Conservation (phyloP, 306 rosid species). For the Gillenia trifoliata region DNA sequence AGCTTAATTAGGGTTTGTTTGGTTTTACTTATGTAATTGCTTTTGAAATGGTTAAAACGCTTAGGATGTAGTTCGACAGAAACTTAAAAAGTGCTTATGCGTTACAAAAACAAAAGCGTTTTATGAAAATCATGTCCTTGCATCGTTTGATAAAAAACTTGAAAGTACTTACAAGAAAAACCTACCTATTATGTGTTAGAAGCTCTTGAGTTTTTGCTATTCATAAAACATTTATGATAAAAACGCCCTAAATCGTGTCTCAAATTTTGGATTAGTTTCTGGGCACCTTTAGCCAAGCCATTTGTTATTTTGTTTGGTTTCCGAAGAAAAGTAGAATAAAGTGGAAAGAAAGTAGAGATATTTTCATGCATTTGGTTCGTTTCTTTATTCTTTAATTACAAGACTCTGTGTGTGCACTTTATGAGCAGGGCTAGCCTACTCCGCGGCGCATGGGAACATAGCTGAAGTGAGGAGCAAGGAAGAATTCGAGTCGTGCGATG, state of each 20-base stretch:
- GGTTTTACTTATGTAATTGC: not conserved
- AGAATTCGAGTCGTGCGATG: slow-evolving; percentile 71
- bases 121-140: too few relatives aligned
- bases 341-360: not conserved
- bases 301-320: not conserved
- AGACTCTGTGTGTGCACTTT: not conserved
- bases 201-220: too few relatives aligned
- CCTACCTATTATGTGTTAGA: too few relatives aligned
- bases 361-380: not conserved
- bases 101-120: too few relatives aligned
- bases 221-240: too few relatives aligned
- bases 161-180: too few relatives aligned
- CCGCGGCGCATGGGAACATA: slow-evolving; percentile 42
- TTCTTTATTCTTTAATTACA: not conserved
- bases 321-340: not conserved
- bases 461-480: slow-evolving; percentile 53
- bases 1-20: not conserved
- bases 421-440: slow-evolving; percentile 72
- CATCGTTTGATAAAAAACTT: not conserved
- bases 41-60: too few relatives aligned
- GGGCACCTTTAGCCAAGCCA: not conserved
- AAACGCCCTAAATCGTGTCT: not conserved
- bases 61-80: not conserved
- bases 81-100: not conserved
- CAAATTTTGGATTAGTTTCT: not conserved